phyloP scores from a whole-genome alignment of 768 basidiomycete species.

The Calocera viscosa region DNA sequence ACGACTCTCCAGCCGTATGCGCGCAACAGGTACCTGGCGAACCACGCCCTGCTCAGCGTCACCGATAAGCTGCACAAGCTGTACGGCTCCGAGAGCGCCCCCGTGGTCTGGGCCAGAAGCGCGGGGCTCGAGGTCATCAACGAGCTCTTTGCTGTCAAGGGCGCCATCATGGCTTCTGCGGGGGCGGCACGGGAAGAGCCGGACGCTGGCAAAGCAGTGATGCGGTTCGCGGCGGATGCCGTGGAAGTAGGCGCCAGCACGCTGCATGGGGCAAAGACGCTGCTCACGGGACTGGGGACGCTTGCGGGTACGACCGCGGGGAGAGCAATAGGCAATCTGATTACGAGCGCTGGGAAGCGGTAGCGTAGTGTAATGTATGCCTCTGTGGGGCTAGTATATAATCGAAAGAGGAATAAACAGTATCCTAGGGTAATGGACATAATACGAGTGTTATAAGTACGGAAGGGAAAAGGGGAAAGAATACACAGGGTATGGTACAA shows the following conservation, averaged over 20 bases:
- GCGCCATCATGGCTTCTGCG: slow-evolving; percentile 68
- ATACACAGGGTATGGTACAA: slow-evolving; percentile 5
- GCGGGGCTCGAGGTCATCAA: slow-evolving; percentile 84
- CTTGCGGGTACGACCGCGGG: neutral
- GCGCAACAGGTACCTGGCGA: slow-evolving; percentile 67
- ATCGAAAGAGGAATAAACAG: neutral
- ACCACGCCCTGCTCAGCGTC: slow-evolving; percentile 72
- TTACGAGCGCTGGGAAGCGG: slow-evolving; percentile 2
- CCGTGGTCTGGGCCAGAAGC: slow-evolving; percentile 76
- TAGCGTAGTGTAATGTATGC: neutral
- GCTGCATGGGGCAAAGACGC: neutral
- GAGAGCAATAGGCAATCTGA: neutral
- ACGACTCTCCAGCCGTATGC: slow-evolving; percentile 67
- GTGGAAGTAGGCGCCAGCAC: neutral
- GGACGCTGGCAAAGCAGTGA: neutral
- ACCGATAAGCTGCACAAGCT: slow-evolving; percentile 86
- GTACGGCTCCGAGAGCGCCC: slow-evolving; percentile 52
- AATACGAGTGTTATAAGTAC: neutral
- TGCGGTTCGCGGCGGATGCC: slow-evolving; percentile 1
- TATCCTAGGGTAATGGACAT: neutral
- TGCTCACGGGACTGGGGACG: neutral
- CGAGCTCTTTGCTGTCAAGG: slow-evolving; percentile 73
- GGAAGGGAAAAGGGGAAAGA: neutral
- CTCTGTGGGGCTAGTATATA: neutral
- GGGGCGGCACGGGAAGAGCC: slow-evolving; percentile 32